Evolutionary conservation across 371 early-diverging fungal species (phyloP), one percentile per base, ranked within the genome.

Genomic region (Syncephalastrum sp.): DNA sequence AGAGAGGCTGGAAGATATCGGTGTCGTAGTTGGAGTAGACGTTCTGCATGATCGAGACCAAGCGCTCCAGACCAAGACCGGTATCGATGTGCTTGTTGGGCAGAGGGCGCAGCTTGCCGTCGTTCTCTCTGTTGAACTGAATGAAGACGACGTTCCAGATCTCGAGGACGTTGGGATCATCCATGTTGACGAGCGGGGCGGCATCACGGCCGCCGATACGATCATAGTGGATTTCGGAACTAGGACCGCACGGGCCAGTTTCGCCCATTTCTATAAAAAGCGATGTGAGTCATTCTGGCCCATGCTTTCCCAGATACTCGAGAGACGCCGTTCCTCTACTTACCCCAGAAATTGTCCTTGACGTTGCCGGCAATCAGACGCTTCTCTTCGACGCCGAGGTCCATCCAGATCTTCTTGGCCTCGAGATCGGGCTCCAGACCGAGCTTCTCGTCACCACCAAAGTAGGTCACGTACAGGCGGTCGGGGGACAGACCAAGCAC

Each of bases 101-200:
- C 43, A 99, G 87, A 29, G 90, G 79, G 53, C 91, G 90, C 48
- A 99, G 85, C 15, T 81, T 82, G 27, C 96, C 91, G 63, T 94
- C 95, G n/a, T 86, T 70, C 72, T 99, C 98, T 66, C 99, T 93
- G 86, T 99, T 97, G 85, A 92, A 99, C 79, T 99, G 94, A 83
- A 99, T 99, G 70, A 99, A 99, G 59, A 99, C 99, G 25, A 99
- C 78, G 77, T 99, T 99, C 99, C 99, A 99, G 69, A 99, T 98
- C 81, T 99, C 99, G 29, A 99, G 75, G 5, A 99, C 99, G 60
- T 93, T 91, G 24, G 99, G 99, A 82, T 99, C 99, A 69, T 99
- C 99, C 87, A 87, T 76, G 81, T 99, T 99, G 58, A 99, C 99
- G 42, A 99, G 81, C 53, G 77, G 67, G 15, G 96, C 79, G 24